Base-by-base conservation (phyloP, 805 yeast genomes). In the Metschnikowia cubensis region DNA sequence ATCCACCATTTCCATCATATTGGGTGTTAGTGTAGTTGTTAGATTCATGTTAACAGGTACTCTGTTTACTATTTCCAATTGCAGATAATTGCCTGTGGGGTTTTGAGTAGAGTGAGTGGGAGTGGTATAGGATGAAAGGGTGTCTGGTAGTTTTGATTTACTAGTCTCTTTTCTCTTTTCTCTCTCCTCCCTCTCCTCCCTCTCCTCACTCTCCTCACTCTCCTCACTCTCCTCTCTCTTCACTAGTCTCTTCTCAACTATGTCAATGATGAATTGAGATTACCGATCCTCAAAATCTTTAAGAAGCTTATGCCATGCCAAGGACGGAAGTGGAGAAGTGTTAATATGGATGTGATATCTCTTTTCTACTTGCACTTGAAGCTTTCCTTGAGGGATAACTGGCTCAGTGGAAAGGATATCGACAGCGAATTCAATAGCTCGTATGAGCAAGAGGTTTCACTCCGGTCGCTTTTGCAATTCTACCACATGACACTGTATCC, bases 281-380 rank as follows among this genome's bases (percentile, higher is more conserved):
- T 73, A 45, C 91, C 96, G 1, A 82, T 87, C 3, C 70, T 91
- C 59, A 84, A 83, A 60, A 77, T 87, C 1, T 72, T 91, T 52
- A 90, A 88, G 64, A 83, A 87, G 54, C 76, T 90, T 45, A 83
- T 90, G 1, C 96, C 97, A 0, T 89, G 85, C 68, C 91, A 89
- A 60, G 97, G 97, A 17, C 83, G 94, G 52, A 90, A 91, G 66
- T 92, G 99, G 99, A 84, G 90, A 58, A 80, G 90, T 13, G 81
- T 83, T 54, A 94, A 92, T 63, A 92, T 94, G 97, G 97, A 91
- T 56, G 73, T 94, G 42, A 87, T 92, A 4, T 89, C 97, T 0
- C 84, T 88, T 52, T 90, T 92, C 2, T 92, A 87, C 60, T 64
- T 94, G 25, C 83, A 89, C 61, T 80, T 88, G 59, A 80, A 82